A percentile compares a stretch with the other conserved stretches of the same genome.
These are phyloP conservation scores for Digitaria exilis DNA, from an alignment of 202 grass and related monocot species.

Conservation along the genomic window DNA sequence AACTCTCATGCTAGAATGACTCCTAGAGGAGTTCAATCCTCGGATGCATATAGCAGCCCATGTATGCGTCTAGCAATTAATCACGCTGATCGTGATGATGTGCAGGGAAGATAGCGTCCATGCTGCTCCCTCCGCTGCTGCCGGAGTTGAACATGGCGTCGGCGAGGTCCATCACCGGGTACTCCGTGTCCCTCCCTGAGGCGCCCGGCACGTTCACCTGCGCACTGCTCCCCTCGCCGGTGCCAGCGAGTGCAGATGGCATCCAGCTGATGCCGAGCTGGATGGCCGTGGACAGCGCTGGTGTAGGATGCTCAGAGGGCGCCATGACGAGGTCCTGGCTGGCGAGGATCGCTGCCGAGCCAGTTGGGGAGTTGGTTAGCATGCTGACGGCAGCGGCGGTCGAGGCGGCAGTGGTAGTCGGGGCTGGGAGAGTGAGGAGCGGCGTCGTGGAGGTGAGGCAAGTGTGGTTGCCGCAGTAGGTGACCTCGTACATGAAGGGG, in stretches of 20 bases:
- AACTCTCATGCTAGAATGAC: not conserved
- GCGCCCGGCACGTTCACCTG: not conserved
- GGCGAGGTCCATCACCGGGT: constrained; percentile 59
- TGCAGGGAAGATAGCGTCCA: constrained; percentile 63
- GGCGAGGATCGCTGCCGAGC: not conserved
- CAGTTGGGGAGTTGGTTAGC: constrained; percentile 15
- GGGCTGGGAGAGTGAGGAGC: constrained; percentile 46
- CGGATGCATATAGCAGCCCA: not conserved
- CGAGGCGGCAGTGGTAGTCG: not conserved
- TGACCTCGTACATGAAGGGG: constrained; percentile 74
- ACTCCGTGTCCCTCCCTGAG: constrained; percentile 45
- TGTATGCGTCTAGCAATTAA: constrained; percentile 31
- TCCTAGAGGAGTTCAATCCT: not conserved
- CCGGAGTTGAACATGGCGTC: constrained; percentile 81
- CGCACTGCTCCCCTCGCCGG: constrained; percentile 15
- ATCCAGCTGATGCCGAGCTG: constrained; percentile 63
- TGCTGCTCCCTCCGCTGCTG: constrained; percentile 59
- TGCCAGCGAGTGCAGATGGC: constrained; percentile 9
- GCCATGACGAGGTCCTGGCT: constrained; percentile 21
- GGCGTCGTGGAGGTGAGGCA: constrained; percentile 83
- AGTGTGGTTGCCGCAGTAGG: constrained; percentile 75
- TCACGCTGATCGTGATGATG: constrained; percentile 30
- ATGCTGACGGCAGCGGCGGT: not conserved
- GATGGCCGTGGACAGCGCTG: constrained; percentile 62
- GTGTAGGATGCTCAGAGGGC: constrained; percentile 38